A percentile compares a stretch with the other conserved stretches of the same genome.
Conservation (phyloP, 768 basidiomycete genomes). For the Cytidiella melzeri region DNA sequence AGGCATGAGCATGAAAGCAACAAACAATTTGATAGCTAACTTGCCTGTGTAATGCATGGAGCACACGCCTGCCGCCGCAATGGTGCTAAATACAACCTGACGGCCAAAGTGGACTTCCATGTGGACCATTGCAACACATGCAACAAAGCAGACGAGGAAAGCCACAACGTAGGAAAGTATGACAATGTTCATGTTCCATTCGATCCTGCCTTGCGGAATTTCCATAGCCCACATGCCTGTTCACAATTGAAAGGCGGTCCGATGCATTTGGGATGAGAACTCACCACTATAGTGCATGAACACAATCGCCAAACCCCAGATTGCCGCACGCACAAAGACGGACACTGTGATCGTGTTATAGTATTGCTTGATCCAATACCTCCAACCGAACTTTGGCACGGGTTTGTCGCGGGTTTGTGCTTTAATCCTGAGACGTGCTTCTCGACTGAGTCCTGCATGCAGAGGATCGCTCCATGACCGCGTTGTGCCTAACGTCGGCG, state of each 20-base stretch:
- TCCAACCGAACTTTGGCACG: constrained; percentile 19
- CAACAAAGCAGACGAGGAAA: constrained; percentile 21
- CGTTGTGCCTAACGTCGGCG: constrained; percentile 17
- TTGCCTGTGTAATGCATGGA: constrained; percentile 27
- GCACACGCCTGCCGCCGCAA: constrained; percentile 20
- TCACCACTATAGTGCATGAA: constrained; percentile 27
- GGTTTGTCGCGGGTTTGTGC: constrained; percentile 22
- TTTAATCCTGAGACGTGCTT: constrained; percentile 22
- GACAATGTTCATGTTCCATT: constrained; percentile 19
- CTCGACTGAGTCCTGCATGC: constrained; percentile 22
- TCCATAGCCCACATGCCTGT: constrained; percentile 27
- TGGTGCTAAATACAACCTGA: constrained; percentile 23
- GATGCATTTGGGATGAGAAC: background rate
- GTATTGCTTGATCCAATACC: constrained; percentile 18
- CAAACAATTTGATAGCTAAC: constrained; percentile 9
- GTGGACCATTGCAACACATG: constrained; percentile 21
- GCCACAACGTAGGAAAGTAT: constrained; percentile 23
- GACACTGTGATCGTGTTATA: constrained; percentile 15
- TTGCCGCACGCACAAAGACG: constrained; percentile 17
- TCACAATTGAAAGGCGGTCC: background rate
- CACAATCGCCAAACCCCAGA: constrained; percentile 23
- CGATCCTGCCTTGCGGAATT: constrained; percentile 20
- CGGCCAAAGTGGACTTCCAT: constrained; percentile 25
- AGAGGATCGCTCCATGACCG: constrained; percentile 20
- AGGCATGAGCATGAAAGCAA: background rate